These are phyloP conservation scores for Beauveria sp. DNA, from an alignment of 2,329 filamentous ascomycete species.

Conservation along the genomic window DNA sequence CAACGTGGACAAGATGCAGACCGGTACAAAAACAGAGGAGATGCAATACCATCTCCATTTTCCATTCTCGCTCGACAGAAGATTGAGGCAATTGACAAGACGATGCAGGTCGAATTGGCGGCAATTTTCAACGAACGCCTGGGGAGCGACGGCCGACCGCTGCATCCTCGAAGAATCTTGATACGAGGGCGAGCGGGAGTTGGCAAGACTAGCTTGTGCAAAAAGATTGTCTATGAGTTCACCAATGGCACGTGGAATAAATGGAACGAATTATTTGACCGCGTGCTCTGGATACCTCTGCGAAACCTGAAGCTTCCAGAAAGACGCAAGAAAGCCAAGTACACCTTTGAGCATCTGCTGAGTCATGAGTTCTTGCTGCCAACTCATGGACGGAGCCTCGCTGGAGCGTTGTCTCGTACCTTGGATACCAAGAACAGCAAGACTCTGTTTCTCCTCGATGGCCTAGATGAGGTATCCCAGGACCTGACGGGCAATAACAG, in stretches of 20 bases:
- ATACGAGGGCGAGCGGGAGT: constrained; percentile 31
- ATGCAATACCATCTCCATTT: neutral
- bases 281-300: constrained; percentile 33
- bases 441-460: constrained; percentile 35
- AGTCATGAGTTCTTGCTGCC: constrained; percentile 22
- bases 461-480: neutral
- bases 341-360: constrained; percentile 21
- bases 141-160: neutral
- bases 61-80: neutral
- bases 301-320: constrained; percentile 23
- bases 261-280: constrained; percentile 16
- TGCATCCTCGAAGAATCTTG: constrained; percentile 20
- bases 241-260: constrained; percentile 11
- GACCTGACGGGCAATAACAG: neutral
- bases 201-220: constrained; percentile 34
- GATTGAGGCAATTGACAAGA: neutral
- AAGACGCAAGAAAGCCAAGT: constrained; percentile 9
- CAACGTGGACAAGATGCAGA: constrained; percentile 9
- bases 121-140: neutral
- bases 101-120: neutral
- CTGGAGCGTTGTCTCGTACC: too few relatives aligned
- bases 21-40: neutral
- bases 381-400: neutral
- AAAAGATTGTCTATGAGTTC: constrained; percentile 33
- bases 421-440: constrained; percentile 7